phyloP scores from a whole-genome alignment of 192 early-diverging fungal genomes.

The Geosiphon pyriformis region DNA sequence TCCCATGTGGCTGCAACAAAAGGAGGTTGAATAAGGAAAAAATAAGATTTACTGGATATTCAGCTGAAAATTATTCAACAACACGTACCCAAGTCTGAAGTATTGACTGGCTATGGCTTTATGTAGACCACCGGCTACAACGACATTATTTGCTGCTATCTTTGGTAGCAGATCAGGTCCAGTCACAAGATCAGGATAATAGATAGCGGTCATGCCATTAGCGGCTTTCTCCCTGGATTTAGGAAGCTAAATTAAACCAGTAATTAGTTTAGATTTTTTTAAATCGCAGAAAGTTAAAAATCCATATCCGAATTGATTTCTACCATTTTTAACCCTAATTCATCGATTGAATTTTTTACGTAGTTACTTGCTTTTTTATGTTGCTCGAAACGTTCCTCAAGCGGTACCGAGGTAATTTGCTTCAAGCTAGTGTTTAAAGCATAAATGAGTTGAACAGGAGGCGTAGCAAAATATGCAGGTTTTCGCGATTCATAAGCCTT shows the following conservation, averaged over 20 bases:
- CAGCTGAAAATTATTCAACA: not conserved
- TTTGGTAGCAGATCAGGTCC: constrained; percentile 71
- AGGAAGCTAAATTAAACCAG: constrained; percentile 13
- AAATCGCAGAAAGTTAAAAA: not conserved
- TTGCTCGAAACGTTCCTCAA: constrained; percentile 74
- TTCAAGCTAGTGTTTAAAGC: constrained; percentile 81
- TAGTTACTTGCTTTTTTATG: constrained; percentile 70
- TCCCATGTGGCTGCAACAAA: constrained; percentile 64
- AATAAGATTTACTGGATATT: not conserved
- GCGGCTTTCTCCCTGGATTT: constrained; percentile 52
- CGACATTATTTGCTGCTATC: constrained; percentile 74
- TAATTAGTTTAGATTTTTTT: not conserved
- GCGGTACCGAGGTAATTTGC: constrained; percentile 56
- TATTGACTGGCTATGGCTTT: constrained; percentile 76
- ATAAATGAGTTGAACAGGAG: constrained; percentile 87
- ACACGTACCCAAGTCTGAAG: constrained; percentile 77
- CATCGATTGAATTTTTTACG: constrained; percentile 65
- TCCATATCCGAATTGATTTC: constrained; percentile 13
- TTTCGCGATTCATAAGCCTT: constrained; percentile 89
- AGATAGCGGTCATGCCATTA: constrained; percentile 79
- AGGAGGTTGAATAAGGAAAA: not conserved
- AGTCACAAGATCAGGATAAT: constrained; percentile 79
- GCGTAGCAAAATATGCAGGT: constrained; percentile 94
- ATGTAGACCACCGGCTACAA: constrained; percentile 91
- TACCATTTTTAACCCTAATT: constrained; percentile 75